Percentiles rank a stretch among this genome's conserved stretches.
These are phyloP conservation scores for Pezicula rhizophila DNA, from an alignment of 2,329 filamentous ascomycete genomes.

Conservation along the genomic window DNA sequence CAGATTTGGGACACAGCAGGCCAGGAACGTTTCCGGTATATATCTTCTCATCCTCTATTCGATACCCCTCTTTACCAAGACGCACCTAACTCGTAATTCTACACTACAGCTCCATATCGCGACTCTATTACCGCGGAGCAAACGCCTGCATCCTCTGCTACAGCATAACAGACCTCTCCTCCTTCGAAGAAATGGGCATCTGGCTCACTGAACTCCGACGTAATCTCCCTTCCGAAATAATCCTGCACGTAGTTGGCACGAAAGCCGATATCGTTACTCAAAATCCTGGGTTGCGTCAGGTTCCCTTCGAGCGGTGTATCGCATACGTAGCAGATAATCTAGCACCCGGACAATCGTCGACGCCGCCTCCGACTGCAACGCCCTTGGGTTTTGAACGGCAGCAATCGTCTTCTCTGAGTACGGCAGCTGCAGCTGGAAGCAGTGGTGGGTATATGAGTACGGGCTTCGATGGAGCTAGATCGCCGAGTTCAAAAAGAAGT, in stretches of 20 bases:
- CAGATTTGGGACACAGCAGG: constrained; percentile 97
- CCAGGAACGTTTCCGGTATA: constrained; percentile 78
- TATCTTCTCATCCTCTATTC: not conserved
- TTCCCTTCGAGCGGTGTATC: constrained; percentile 93
- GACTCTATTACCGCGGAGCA: constrained; percentile 92
- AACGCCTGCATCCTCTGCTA: constrained; percentile 94
- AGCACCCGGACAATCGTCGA: constrained; percentile 61
- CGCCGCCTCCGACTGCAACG: constrained; percentile 60
- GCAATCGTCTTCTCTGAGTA: constrained; percentile 11
- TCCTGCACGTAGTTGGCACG: constrained; percentile 92
- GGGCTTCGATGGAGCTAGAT: constrained; percentile 44
- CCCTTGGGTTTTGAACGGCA: constrained; percentile 14
- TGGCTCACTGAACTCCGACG: constrained; percentile 82
- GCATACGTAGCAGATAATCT: constrained; percentile 92
- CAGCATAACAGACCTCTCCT: constrained; percentile 80
- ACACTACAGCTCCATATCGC: constrained; percentile 64
- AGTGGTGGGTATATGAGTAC: constrained; percentile 11
- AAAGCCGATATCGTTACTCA: constrained; percentile 86
- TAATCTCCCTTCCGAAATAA: constrained; percentile 65
- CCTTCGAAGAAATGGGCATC: constrained; percentile 85
- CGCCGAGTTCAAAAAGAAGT: constrained; percentile 58
- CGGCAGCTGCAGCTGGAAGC: not conserved
- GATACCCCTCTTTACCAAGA: not conserved
- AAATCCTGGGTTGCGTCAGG: constrained; percentile 71
- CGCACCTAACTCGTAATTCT: not conserved